Evolutionary conservation across 2,329 filamentous ascomycete species (phyloP).

Genomic region (Fusarium sp.): DNA sequence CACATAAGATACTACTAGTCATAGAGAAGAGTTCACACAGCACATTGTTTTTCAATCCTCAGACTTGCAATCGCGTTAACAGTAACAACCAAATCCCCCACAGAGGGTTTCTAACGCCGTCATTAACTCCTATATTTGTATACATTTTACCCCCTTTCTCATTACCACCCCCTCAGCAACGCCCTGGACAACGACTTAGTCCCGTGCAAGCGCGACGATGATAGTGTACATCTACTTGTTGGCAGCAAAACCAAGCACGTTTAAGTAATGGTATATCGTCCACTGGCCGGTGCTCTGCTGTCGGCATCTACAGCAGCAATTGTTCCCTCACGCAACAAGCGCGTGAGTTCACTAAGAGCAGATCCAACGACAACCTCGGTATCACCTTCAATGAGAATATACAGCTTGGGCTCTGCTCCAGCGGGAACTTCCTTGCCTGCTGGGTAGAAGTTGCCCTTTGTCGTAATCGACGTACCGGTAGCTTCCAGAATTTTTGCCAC

Average conservation of each 20-base stretch:
- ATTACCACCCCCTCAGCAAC: slow-evolving; percentile 4
- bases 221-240: neutral
- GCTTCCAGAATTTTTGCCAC: slow-evolving; percentile 97
- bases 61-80: neutral
- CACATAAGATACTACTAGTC: neutral
- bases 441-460: slow-evolving; percentile 91
- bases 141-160: slow-evolving; percentile 11
- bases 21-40: neutral
- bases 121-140: slow-evolving; percentile 32
- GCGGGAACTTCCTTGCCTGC: slow-evolving; percentile 81
- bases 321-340: slow-evolving; percentile 89
- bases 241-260: slow-evolving; percentile 24
- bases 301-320: slow-evolving; percentile 90
- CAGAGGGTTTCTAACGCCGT: slow-evolving; percentile 11
- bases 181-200: neutral
- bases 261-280: slow-evolving; percentile 87
- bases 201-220: neutral
- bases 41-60: neutral
- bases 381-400: slow-evolving; percentile 97
- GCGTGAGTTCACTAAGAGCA: slow-evolving; percentile 89
- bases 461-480: slow-evolving; percentile 95
- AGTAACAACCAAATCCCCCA: slow-evolving; percentile 10
- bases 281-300: slow-evolving; percentile 79
- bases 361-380: slow-evolving; percentile 92
- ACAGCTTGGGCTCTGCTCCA: slow-evolving; percentile 88